phyloP scores from a whole-genome alignment of 2,329 filamentous ascomycete genomes.

The Phaeoacremonium minimum region DNA sequence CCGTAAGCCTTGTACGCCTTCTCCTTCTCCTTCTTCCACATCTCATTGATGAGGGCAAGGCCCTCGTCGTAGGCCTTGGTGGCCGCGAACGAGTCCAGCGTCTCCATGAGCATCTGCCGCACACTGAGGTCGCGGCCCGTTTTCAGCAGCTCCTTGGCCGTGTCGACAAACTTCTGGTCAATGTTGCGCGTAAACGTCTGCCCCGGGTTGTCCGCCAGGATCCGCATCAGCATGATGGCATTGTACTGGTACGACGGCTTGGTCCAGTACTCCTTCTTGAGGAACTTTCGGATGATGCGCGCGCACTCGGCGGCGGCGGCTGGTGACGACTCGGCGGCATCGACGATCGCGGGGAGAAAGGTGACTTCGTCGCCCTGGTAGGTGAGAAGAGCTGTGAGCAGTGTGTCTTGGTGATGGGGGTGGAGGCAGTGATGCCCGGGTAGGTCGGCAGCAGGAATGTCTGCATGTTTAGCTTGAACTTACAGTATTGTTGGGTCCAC shows the following conservation, averaged over 20 bases:
- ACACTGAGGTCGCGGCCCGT: conserved; percentile 70
- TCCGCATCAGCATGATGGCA: conserved; percentile 90
- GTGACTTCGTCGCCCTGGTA: conserved; percentile 80
- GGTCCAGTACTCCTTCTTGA: conserved; percentile 66
- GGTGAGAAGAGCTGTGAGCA: conserved; percentile 6
- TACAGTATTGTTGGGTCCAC: conserved; percentile 53
- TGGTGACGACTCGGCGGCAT: conserved; percentile 89
- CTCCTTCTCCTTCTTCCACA: conserved; percentile 88
- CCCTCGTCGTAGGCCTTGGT: conserved; percentile 73
- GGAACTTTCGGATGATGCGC: conserved; percentile 73
- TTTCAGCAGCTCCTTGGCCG: conserved; percentile 70
- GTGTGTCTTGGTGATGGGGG: conserved; percentile 1
- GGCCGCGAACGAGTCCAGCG: conserved; percentile 71
- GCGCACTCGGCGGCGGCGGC: conserved; percentile 79
- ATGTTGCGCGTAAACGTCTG: conserved; percentile 86
- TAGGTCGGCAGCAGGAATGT: background rate
- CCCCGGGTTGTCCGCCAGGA: conserved; percentile 88
- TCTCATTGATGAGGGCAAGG: conserved; percentile 64
- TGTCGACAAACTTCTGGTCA: conserved; percentile 77
- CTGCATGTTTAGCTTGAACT: conserved; percentile 14
- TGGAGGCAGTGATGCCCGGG: background rate
- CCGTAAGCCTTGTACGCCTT: conserved; percentile 50
- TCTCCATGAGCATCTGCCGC: conserved; percentile 83
- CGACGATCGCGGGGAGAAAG: conserved; percentile 89
- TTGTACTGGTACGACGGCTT: conserved; percentile 83